Percentiles rank a stretch among this genome's conserved stretches.
These are phyloP conservation scores for Phytophthora fragariae DNA, from an alignment of 352 stramenopile genomes.

Conservation along the genomic window DNA sequence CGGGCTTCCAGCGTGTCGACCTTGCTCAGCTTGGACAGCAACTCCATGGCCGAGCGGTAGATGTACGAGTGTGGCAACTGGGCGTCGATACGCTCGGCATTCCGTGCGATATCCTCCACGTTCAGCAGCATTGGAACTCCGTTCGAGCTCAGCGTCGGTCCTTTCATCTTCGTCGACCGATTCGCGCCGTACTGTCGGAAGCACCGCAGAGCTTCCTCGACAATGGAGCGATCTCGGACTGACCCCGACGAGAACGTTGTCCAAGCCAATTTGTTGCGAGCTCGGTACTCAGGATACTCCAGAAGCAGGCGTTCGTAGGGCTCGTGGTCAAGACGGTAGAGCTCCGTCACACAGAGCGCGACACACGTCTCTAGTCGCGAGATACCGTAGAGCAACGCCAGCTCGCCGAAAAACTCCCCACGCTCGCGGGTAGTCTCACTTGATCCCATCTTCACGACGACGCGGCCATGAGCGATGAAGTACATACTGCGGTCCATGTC, in stretches of 20 bases:
- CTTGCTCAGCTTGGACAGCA: conserved; percentile 50
- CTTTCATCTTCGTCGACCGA: background rate
- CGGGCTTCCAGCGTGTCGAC: conserved; percentile 63
- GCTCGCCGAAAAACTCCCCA: conserved; percentile 70
- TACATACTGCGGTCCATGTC: conserved; percentile 87
- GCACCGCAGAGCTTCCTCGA: conserved; percentile 23
- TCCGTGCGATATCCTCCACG: conserved; percentile 15
- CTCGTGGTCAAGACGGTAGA: conserved; percentile 73
- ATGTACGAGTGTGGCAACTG: conserved; percentile 57
- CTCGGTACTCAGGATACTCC: conserved; percentile 75
- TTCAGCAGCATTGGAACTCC: conserved; percentile 3
- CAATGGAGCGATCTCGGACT: conserved; percentile 6
- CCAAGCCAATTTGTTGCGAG: conserved; percentile 61
- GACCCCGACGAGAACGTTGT: conserved; percentile 35
- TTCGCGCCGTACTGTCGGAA: conserved; percentile 6
- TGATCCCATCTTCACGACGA: conserved; percentile 65
- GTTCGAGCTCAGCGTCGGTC: conserved; percentile 14
- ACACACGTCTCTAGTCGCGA: conserved; percentile 72
- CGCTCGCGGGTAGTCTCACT: conserved; percentile 58
- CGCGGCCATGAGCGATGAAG: conserved; percentile 69
- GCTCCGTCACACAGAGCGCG: conserved; percentile 56
- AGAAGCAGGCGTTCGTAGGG: conserved; percentile 68
- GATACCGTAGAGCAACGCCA: conserved; percentile 68
- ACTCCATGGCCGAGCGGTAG: conserved; percentile 58
- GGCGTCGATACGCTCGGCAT: conserved; percentile 47